Conservation (phyloP, 164 flowering plant species). For the Vitis cinerea region DNA sequence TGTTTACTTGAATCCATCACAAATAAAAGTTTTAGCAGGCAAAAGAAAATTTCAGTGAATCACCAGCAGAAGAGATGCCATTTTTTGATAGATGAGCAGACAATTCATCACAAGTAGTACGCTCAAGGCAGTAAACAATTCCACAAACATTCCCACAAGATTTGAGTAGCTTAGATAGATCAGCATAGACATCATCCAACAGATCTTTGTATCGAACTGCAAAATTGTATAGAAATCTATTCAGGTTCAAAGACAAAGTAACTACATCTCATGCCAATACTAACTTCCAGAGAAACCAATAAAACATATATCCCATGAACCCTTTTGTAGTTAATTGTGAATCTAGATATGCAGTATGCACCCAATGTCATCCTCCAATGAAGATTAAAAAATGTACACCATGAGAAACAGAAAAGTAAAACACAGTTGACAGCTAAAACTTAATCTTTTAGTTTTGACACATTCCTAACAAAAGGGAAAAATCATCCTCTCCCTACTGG, state of each 20-base stretch:
- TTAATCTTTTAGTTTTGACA: too few species aligned
- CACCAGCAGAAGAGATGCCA: slow-evolving; percentile 94
- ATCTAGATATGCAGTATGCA: too few species aligned
- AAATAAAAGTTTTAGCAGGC: neutral
- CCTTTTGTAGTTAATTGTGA: too few species aligned
- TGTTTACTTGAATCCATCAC: neutral
- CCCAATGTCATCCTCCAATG: too few species aligned
- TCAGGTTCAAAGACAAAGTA: slow-evolving; percentile 4
- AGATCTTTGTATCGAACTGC: slow-evolving; percentile 95
- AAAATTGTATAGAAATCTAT: slow-evolving; percentile 6
- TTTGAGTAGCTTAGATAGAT: slow-evolving; percentile 60
- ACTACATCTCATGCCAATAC: neutral
- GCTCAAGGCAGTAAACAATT: slow-evolving; percentile 89
- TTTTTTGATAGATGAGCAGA: slow-evolving; percentile 57
- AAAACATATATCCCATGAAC: too few species aligned
- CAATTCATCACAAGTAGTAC: slow-evolving; percentile 76
- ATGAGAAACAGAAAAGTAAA: too few species aligned
- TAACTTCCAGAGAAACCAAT: too few species aligned
- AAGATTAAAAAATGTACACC: too few species aligned
- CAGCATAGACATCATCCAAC: slow-evolving; percentile 64
- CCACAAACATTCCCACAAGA: slow-evolving; percentile 69
- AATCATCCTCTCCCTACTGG: too few species aligned
- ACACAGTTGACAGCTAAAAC: too few species aligned
- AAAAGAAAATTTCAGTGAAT: slow-evolving; percentile 1
- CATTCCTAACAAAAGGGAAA: too few species aligned